Evolutionary conservation across 2,329 filamentous ascomycete genomes (phyloP).

Genomic region (Cadophora malorum): DNA sequence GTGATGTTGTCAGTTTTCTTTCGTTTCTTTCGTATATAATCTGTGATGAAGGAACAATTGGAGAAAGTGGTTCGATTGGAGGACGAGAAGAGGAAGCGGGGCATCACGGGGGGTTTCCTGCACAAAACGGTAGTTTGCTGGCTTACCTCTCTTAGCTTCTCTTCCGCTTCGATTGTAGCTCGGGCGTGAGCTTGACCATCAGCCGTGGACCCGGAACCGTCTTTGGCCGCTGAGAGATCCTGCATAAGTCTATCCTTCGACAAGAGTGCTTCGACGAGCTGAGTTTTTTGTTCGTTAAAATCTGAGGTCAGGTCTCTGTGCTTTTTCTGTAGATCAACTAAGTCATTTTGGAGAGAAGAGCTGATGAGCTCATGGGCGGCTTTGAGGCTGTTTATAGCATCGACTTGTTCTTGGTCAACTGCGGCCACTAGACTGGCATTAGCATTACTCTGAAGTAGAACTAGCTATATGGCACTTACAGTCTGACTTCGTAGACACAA

Average conservation of each 20-base stretch:
- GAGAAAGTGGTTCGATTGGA: slow-evolving; percentile 5
- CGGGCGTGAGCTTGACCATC: slow-evolving; percentile 52
- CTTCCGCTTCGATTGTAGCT: slow-evolving; percentile 19
- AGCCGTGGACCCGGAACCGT: slow-evolving; percentile 21
- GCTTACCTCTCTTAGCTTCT: slow-evolving; percentile 59
- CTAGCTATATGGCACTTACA: slow-evolving; percentile 48
- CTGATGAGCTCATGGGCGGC: slow-evolving; percentile 64
- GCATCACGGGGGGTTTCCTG: background rate
- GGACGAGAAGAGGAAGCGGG: too few species aligned
- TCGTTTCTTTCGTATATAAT: background rate
- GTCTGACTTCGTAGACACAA: slow-evolving; percentile 59
- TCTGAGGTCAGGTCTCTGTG: slow-evolving; percentile 57
- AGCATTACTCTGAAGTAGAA: slow-evolving; percentile 33
- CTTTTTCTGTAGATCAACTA: slow-evolving; percentile 60
- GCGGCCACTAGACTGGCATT: slow-evolving; percentile 53
- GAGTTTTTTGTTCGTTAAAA: slow-evolving; percentile 62
- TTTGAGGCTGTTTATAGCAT: slow-evolving; percentile 64
- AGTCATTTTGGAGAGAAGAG: slow-evolving; percentile 62
- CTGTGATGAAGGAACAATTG: background rate
- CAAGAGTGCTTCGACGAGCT: slow-evolving; percentile 64
- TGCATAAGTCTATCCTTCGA: slow-evolving; percentile 66
- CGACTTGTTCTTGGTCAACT: slow-evolving; percentile 59
- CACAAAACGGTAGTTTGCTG: slow-evolving; percentile 2
- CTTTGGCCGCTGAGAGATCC: slow-evolving; percentile 48
- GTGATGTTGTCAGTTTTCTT: slow-evolving; percentile 35